phyloP scores from a whole-genome alignment of 139 green algal species.

The Spirogloea muscicola region DNA sequence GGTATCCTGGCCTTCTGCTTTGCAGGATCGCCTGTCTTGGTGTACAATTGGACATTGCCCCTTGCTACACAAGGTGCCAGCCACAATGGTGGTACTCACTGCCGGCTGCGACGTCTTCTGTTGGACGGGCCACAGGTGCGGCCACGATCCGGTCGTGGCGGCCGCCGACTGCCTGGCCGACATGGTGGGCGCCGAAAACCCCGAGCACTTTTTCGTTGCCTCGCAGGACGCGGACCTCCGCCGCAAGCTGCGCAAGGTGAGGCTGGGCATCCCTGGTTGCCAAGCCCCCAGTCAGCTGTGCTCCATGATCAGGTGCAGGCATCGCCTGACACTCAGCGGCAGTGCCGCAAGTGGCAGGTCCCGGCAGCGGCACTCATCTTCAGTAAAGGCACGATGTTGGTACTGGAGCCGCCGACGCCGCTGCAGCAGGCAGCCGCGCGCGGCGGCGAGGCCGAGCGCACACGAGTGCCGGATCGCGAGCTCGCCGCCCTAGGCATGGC shows the following conservation, averaged over 20 bases:
- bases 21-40: neutral
- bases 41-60: neutral
- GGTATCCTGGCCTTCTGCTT: neutral
- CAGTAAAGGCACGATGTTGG: neutral
- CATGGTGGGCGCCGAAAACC: slow-evolving; percentile 32
- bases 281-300: neutral
- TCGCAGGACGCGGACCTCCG: slow-evolving; percentile 38
- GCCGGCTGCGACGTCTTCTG: too few relatives aligned
- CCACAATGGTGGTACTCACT: too few relatives aligned
- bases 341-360: slow-evolving; percentile 8
- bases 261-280: neutral
- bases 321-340: neutral
- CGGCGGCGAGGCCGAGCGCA: slow-evolving; percentile 10
- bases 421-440: slow-evolving; percentile 27
- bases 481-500: neutral
- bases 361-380: slow-evolving; percentile 38
- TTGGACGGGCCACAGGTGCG: slow-evolving; percentile 17
- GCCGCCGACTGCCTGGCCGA: slow-evolving; percentile 36
- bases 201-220: slow-evolving; percentile 50
- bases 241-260: slow-evolving; percentile 19
- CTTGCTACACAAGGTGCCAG: neutral
- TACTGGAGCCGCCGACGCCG: slow-evolving; percentile 40
- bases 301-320: neutral
- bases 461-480: slow-evolving; percentile 9
- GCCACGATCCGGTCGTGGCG: slow-evolving; percentile 13